phyloP scores from a whole-genome alignment of 805 yeast genomes.

The Diddensiella transvaalensis region DNA sequence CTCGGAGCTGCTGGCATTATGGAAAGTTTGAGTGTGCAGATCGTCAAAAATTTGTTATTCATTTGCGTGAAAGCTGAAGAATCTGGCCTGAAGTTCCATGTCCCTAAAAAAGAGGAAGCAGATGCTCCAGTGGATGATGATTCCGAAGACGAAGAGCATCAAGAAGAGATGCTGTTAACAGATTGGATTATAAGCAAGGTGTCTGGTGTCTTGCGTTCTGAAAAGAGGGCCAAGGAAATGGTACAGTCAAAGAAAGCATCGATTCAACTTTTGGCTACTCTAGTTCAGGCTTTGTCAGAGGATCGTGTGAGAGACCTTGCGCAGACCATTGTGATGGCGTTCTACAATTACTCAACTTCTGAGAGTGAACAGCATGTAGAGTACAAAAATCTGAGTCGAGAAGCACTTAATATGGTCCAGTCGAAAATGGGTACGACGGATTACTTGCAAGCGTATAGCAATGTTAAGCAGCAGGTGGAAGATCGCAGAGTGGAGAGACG shows the following conservation, averaged over 20 bases:
- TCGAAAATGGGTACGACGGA: conserved; percentile 66
- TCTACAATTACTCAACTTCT: conserved; percentile 36
- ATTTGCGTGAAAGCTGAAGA: conserved; percentile 62
- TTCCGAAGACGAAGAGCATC: conserved; percentile 31
- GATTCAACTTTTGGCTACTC: conserved; percentile 67
- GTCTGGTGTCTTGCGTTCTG: conserved; percentile 62
- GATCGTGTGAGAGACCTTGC: conserved; percentile 43
- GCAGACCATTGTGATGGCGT: conserved; percentile 51
- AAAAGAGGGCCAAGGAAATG: conserved; percentile 52
- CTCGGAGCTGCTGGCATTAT: conserved; percentile 73
- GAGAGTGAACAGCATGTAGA: conserved; percentile 35
- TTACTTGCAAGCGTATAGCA: conserved; percentile 57
- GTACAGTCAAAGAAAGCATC: conserved; percentile 60
- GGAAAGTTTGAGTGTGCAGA: conserved; percentile 58
- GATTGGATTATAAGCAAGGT: conserved; percentile 60
- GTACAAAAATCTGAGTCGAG: conserved; percentile 50
- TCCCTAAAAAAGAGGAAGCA: conserved; percentile 17
- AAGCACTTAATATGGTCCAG: conserved; percentile 66
- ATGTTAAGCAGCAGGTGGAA: conserved; percentile 58
- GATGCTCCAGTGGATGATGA: conserved; percentile 28
- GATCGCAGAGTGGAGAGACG: conserved; percentile 71
- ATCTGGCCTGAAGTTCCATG: conserved; percentile 31
- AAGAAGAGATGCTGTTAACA: conserved; percentile 28
- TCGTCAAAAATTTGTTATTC: conserved; percentile 61
- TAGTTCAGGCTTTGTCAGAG: conserved; percentile 46